Conservation (phyloP, 306 rosid genomes). For the Fagus crenata region DNA sequence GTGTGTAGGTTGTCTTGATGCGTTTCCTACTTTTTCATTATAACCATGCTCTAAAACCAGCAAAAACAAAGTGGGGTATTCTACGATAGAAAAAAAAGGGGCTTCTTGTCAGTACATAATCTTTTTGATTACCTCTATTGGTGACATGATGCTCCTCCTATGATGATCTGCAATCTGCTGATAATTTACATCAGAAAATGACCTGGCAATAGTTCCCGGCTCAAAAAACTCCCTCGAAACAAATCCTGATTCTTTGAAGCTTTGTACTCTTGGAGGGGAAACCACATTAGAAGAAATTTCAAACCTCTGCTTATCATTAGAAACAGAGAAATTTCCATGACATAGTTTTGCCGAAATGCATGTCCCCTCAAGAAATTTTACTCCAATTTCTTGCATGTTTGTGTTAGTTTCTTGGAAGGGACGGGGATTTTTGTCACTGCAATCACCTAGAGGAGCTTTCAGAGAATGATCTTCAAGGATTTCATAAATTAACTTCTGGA, state of each 20-base stretch:
- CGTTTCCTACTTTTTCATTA: too few relatives aligned
- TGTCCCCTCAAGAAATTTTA: slow-evolving; percentile 24
- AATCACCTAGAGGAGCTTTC: slow-evolving; percentile 30
- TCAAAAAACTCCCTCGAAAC: slow-evolving; percentile 27
- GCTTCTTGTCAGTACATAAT: slow-evolving; percentile 5
- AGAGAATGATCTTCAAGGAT: slow-evolving; percentile 41
- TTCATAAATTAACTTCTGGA: slow-evolving; percentile 52
- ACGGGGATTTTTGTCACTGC: slow-evolving; percentile 30
- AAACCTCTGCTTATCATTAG: slow-evolving; percentile 31
- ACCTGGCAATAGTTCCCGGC: slow-evolving; percentile 19
- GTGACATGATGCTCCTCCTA: slow-evolving; percentile 41
- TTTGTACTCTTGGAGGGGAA: slow-evolving; percentile 31
- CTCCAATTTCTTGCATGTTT: slow-evolving; percentile 32
- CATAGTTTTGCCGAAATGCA: slow-evolving; percentile 10
- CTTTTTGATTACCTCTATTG: slow-evolving; percentile 50
- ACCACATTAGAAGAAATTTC: slow-evolving; percentile 27
- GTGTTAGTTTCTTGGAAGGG: slow-evolving; percentile 25
- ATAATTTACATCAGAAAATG: slow-evolving; percentile 29
- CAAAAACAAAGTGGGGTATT: too few relatives aligned
- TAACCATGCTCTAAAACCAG: too few relatives aligned
- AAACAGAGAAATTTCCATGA: slow-evolving; percentile 27
- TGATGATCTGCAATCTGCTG: slow-evolving; percentile 25
- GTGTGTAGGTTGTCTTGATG: too few relatives aligned
- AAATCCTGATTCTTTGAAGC: slow-evolving; percentile 33
- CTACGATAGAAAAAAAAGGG: neutral